A percentile compares a stretch with the other conserved stretches of the same genome.
phyloP scores from a whole-genome alignment of 306 rosid species.

The Acacia crassicarpa region DNA sequence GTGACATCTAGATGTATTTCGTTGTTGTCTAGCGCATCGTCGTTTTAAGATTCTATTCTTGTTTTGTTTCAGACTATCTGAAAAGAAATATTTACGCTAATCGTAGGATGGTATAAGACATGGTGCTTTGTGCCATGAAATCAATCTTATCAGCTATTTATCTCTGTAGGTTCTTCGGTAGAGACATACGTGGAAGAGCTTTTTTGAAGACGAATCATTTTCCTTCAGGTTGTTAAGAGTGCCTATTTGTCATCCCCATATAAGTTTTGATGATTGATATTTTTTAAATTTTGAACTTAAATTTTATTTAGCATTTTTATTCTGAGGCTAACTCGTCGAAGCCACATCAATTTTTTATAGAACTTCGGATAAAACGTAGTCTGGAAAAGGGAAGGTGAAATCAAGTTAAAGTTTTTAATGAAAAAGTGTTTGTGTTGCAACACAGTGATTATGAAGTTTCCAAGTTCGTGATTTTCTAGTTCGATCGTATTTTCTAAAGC shows the following conservation, averaged over 20 bases:
- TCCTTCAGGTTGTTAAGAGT: background rate
- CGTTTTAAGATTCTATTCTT: background rate
- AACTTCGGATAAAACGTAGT: background rate
- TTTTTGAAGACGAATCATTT: background rate
- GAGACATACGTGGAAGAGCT: background rate
- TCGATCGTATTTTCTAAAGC: background rate
- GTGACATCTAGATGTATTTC: background rate
- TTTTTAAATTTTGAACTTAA: background rate
- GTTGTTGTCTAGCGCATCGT: background rate
- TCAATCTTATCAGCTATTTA: background rate
- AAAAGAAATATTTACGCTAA: background rate
- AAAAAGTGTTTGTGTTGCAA: background rate
- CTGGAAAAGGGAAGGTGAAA: background rate
- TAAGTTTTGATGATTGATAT: background rate
- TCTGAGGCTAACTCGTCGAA: background rate
- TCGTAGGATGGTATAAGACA: background rate
- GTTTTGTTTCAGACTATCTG: background rate
- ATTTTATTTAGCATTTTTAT: background rate
- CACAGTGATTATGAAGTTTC: background rate
- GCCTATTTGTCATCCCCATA: background rate
- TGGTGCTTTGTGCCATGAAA: background rate
- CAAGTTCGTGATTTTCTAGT: background rate
- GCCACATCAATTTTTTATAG: background rate
- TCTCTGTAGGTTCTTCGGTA: background rate
- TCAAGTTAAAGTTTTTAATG: background rate